Percentiles rank a stretch among this genome's conserved stretches.
Evolutionary conservation across 192 early-diverging fungal species (phyloP).

Genomic region (Linnemannia hyalina): DNA sequence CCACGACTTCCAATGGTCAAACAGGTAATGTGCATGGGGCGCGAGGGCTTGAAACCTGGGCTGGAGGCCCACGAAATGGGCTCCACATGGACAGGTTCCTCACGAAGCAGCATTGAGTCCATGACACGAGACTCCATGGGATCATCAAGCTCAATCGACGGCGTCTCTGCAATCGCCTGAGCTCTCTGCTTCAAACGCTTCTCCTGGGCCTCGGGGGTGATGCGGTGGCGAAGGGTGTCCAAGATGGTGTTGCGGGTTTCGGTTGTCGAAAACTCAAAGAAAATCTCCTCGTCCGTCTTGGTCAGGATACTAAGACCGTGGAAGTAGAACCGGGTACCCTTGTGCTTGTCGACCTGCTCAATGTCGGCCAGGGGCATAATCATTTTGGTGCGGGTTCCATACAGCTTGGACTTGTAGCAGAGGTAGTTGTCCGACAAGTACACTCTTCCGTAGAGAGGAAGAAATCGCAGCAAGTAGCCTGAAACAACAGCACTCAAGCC

Average conservation of each 20-base stretch:
- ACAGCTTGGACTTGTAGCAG: conserved; percentile 70
- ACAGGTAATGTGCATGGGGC: conserved; percentile 72
- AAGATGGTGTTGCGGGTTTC: conserved; percentile 45
- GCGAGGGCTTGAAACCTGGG: conserved; percentile 49
- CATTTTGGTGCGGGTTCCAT: conserved; percentile 65
- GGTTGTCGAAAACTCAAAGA: conserved; percentile 67
- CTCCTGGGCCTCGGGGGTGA: conserved; percentile 35
- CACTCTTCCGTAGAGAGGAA: conserved; percentile 71
- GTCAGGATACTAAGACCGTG: conserved; percentile 62
- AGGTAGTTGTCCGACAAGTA: conserved; percentile 74
- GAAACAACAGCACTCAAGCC: conserved; percentile 63
- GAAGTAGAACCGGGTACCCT: conserved; percentile 54
- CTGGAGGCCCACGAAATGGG: conserved; percentile 35
- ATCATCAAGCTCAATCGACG: conserved; percentile 40
- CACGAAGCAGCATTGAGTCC: conserved; percentile 42
- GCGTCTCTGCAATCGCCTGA: conserved; percentile 37
- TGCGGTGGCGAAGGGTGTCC: conserved; percentile 34
- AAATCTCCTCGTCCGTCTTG: conserved; percentile 62
- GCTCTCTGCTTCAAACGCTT: conserved; percentile 21
- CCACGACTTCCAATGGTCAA: conserved; percentile 82
- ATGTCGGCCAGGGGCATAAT: conserved; percentile 70
- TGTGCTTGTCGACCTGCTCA: conserved; percentile 50
- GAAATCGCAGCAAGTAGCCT: conserved; percentile 61
- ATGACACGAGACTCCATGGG: conserved; percentile 29
- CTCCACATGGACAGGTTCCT: conserved; percentile 50